These are phyloP conservation scores for Aureobasidium sp. DNA, from an alignment of 2,329 filamentous ascomycete genomes.

Conservation along the genomic window DNA sequence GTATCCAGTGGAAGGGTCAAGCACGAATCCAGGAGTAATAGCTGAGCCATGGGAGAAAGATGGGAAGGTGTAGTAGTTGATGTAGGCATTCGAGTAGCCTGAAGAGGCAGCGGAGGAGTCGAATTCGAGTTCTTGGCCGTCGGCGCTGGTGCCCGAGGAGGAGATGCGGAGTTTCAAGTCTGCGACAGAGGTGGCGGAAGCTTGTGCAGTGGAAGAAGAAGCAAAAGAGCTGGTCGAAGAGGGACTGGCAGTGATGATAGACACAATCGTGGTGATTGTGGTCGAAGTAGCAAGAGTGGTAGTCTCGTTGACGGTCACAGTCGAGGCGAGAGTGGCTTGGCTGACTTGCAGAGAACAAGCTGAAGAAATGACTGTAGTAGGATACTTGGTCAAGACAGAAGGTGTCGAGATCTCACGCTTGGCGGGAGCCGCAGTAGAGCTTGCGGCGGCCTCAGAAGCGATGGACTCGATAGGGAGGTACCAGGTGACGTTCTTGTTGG, in stretches of 20 bases:
- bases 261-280: background rate
- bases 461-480: constrained; percentile 1
- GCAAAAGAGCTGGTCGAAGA: background rate
- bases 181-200: background rate
- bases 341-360: constrained; percentile 14
- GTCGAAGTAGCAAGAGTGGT: background rate
- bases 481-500: constrained; percentile 6
- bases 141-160: background rate
- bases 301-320: background rate
- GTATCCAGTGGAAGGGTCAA: background rate
- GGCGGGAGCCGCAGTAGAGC: background rate
- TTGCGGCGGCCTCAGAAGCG: background rate
- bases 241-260: background rate
- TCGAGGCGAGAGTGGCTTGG: background rate
- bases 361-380: constrained; percentile 15
- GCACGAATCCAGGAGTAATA: background rate
- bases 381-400: constrained; percentile 17
- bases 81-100: background rate
- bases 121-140: constrained; percentile 5
- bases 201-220: background rate
- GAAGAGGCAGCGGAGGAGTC: background rate
- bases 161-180: background rate
- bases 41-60: background rate
- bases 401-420: constrained; percentile 10
- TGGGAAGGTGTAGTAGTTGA: background rate